Evolutionary conservation across 306 rosid species (phyloP).

Genomic region (Ormosia semicastrata): DNA sequence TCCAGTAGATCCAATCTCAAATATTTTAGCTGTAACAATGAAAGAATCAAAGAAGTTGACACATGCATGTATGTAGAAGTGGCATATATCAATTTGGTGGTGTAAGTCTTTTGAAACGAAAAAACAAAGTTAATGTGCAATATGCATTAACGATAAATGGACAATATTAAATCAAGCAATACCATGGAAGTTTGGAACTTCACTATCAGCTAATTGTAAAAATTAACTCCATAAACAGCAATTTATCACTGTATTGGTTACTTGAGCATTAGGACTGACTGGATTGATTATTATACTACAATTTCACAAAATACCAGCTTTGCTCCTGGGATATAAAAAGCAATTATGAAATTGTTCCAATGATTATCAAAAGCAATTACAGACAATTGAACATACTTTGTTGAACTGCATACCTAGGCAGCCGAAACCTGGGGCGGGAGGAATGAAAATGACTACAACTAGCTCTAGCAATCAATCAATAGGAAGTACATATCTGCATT

Average conservation of each 20-base stretch:
- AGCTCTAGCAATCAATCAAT: neutral
- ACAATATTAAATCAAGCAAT: neutral
- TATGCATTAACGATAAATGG: neutral
- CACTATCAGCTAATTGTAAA: neutral
- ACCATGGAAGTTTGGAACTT: neutral
- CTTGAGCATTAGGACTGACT: neutral
- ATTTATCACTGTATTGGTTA: neutral
- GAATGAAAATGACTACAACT: neutral
- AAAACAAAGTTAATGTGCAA: neutral
- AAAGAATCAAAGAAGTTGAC: neutral
- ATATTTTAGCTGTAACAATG: conserved; percentile 67
- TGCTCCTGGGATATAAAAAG: neutral
- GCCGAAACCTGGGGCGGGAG: neutral
- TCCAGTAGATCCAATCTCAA: conserved; percentile 90
- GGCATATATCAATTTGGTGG: neutral
- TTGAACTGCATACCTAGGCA: conserved; percentile 1
- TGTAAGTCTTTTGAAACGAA: neutral
- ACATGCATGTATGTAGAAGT: neutral
- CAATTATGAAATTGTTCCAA: neutral
- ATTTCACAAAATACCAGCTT: neutral
- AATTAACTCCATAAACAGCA: neutral
- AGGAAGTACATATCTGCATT: neutral
- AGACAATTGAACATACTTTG: neutral
- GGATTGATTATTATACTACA: neutral
- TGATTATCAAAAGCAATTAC: neutral